A percentile compares a stretch with the other conserved stretches of the same genome.
Evolutionary conservation across 495 filamentous ascomycete genomes (phyloP).

Genomic region (Daldinia bambusicola): DNA sequence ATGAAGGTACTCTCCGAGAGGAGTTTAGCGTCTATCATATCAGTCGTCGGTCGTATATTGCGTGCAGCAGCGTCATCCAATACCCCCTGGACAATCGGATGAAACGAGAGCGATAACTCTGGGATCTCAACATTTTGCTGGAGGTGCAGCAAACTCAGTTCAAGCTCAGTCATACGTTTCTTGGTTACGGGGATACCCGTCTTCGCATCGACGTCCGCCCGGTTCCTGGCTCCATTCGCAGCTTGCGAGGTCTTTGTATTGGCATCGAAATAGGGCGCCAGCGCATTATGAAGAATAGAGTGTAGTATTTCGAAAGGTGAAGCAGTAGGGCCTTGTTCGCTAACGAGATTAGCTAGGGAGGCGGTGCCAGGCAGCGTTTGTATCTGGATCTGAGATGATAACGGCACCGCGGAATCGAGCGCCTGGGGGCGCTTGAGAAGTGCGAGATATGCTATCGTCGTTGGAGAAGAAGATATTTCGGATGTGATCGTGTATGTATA

Average conservation of each 20-base stretch:
- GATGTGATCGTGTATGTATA: slow-evolving; percentile 82
- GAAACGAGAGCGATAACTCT: slow-evolving; percentile 82
- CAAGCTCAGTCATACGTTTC: slow-evolving; percentile 93
- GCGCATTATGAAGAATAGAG: slow-evolving; percentile 83
- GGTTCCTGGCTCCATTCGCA: slow-evolving; percentile 68
- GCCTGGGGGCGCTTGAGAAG: slow-evolving; percentile 89
- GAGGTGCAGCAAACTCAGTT: slow-evolving; percentile 85
- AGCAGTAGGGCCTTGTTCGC: slow-evolving; percentile 72
- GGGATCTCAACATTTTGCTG: slow-evolving; percentile 99
- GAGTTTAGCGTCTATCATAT: slow-evolving; percentile 75
- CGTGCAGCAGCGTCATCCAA: slow-evolving; percentile 76
- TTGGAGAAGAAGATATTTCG: slow-evolving; percentile 80
- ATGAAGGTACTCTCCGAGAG: slow-evolving; percentile 88
- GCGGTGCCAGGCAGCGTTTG: slow-evolving; percentile 87
- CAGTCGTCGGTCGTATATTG: slow-evolving; percentile 72
- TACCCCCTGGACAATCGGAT: slow-evolving; percentile 85
- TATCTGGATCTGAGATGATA: slow-evolving; percentile 87
- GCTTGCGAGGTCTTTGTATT: slow-evolving; percentile 85
- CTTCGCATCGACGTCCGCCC: slow-evolving; percentile 86
- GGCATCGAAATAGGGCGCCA: slow-evolving; percentile 96
- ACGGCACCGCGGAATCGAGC: slow-evolving; percentile 80
- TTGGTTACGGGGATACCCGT: slow-evolving; percentile 96
- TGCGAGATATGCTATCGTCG: slow-evolving; percentile 83
- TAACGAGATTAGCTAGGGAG: slow-evolving; percentile 67
- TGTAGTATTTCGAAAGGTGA: slow-evolving; percentile 94